Percentiles rank a stretch among this genome's conserved stretches.
These are phyloP conservation scores for Auriscalpium orientale DNA, from an alignment of 768 basidiomycete species.

Conservation along the genomic window DNA sequence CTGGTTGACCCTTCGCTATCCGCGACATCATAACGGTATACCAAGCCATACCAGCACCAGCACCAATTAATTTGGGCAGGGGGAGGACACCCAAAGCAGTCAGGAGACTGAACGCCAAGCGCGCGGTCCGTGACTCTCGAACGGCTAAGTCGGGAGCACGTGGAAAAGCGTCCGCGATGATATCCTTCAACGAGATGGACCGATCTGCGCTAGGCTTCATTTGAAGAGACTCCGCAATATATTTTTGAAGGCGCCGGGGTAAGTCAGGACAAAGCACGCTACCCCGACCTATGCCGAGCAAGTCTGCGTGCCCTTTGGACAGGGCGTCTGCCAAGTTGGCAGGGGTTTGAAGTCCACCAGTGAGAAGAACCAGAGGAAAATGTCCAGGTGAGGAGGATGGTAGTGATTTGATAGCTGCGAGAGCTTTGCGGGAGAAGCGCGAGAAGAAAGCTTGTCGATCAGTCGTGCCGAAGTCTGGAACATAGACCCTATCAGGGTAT, in stretches of 20 bases:
- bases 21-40: constrained; percentile 52
- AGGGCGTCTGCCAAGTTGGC: constrained; percentile 49
- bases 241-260: constrained; percentile 30
- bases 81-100: constrained; percentile 9
- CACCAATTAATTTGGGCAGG: constrained; percentile 55
- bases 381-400: constrained; percentile 18
- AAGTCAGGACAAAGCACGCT: constrained; percentile 57
- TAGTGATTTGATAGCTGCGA: constrained; percentile 33
- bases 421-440: constrained; percentile 52
- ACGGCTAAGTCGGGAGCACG: constrained; percentile 3
- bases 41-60: constrained; percentile 58
- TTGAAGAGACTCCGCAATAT: background rate
- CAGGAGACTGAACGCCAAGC: constrained; percentile 10
- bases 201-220: background rate
- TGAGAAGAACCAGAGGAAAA: constrained; percentile 64
- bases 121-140: background rate
- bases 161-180: constrained; percentile 2
- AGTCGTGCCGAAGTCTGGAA: constrained; percentile 25
- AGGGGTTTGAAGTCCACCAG: constrained; percentile 68
- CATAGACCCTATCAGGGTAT: background rate
- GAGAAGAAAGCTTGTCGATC: constrained; percentile 69
- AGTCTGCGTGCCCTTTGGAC: constrained; percentile 48
- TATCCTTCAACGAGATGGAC: constrained; percentile 6
- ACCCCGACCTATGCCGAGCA: constrained; percentile 70
- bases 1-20: constrained; percentile 27